These are phyloP conservation scores for Irineochytrium annulatum DNA, from an alignment of 192 early-diverging fungal genomes.

Conservation along the genomic window DNA sequence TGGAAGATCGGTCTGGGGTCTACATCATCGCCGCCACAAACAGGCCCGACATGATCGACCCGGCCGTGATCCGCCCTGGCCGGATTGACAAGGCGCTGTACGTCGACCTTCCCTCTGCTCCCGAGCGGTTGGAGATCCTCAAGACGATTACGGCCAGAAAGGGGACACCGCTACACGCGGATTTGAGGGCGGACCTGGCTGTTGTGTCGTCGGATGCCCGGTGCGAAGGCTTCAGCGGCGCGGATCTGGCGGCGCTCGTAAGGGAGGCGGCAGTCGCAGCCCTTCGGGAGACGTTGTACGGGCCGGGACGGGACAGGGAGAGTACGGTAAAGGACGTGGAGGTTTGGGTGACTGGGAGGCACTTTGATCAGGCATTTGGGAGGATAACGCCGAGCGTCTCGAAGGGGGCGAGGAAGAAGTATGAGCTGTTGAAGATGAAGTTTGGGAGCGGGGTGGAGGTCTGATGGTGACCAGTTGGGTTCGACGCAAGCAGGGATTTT, in stretches of 20 bases:
- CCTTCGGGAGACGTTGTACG: conserved; percentile 59
- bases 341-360: conserved; percentile 50
- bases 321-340: conserved; percentile 24
- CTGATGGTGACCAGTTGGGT: too few relatives aligned
- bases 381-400: conserved; percentile 78
- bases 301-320: conserved; percentile 9
- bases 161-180: conserved; percentile 67
- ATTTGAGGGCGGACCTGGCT: conserved; percentile 51
- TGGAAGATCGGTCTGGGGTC: conserved; percentile 80
- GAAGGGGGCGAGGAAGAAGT: conserved; percentile 13
- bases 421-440: conserved; percentile 22
- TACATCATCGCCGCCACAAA: conserved; percentile 98
- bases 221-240: conserved; percentile 59
- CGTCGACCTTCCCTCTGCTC: conserved; percentile 81
- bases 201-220: conserved; percentile 37
- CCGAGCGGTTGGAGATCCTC: conserved; percentile 82
- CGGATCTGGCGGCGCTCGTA: conserved; percentile 54
- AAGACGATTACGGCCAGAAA: conserved; percentile 70
- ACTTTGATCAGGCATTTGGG: conserved; percentile 80
- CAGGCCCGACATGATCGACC: conserved; percentile 95
- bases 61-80: conserved; percentile 96
- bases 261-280: conserved; percentile 72
- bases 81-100: conserved; percentile 97
- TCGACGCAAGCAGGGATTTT: too few relatives aligned
- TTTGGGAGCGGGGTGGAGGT: conserved; percentile 16